These are phyloP conservation scores for Marasmius sp. DNA, from an alignment of 1,284 basidiomycete genomes.

Conservation along the genomic window DNA sequence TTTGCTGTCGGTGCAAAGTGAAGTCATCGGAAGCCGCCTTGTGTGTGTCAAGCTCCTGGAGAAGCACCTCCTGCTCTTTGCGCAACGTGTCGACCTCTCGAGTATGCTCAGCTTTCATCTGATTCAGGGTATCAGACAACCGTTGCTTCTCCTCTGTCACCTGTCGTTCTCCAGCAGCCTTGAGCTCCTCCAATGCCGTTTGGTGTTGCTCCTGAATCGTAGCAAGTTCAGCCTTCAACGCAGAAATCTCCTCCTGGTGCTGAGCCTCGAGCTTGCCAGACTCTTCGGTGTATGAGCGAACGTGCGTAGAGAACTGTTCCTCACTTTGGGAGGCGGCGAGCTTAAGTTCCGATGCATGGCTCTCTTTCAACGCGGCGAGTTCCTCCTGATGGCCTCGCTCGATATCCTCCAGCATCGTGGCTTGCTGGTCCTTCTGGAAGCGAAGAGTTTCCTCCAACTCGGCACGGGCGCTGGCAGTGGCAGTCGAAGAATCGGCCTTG, in stretches of 20 bases:
- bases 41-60: conserved; percentile 62
- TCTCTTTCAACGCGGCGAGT: conserved; percentile 41
- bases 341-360: conserved; percentile 40
- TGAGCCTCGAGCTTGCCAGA: conserved; percentile 41
- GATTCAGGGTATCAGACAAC: conserved; percentile 32
- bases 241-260: conserved; percentile 45
- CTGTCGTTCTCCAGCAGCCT: conserved; percentile 34
- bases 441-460: conserved; percentile 54
- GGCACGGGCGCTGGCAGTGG: conserved; percentile 39
- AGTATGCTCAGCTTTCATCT: conserved; percentile 34
- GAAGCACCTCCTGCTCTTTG: conserved; percentile 53
- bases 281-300: conserved; percentile 39
- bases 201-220: conserved; percentile 47
- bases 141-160: conserved; percentile 41
- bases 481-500: conserved; percentile 42
- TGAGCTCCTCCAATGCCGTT: conserved; percentile 38
- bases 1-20: conserved; percentile 48
- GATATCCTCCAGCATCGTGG: conserved; percentile 50
- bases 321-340: conserved; percentile 24
- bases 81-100: conserved; percentile 43
- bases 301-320: conserved; percentile 20
- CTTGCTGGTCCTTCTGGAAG: conserved; percentile 55
- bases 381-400: conserved; percentile 57
- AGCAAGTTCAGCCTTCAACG: conserved; percentile 42
- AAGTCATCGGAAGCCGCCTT: conserved; percentile 62